Percentiles rank a stretch among this genome's conserved stretches.
phyloP scores from a whole-genome alignment of 129 eudicot genomes.

The Lonicera japonica region DNA sequence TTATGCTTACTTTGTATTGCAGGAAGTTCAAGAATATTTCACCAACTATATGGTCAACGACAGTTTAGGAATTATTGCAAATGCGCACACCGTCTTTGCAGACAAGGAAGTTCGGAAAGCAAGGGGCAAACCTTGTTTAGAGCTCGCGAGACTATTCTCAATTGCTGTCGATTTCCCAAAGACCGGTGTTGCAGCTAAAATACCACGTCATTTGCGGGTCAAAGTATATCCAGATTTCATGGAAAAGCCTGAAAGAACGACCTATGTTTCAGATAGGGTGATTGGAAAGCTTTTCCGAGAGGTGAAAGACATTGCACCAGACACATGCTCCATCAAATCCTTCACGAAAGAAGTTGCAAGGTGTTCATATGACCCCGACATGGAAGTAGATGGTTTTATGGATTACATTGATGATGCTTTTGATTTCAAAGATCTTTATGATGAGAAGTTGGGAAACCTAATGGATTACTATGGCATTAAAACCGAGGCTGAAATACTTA shows the following conservation, averaged over 20 bases:
- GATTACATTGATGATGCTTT: slow-evolving; percentile 50
- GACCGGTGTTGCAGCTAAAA: slow-evolving; percentile 82
- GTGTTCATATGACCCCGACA: slow-evolving; percentile 58
- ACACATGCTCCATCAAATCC: slow-evolving; percentile 21
- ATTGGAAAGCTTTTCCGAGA: slow-evolving; percentile 78
- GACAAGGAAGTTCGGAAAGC: slow-evolving; percentile 51
- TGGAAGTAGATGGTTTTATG: slow-evolving; percentile 61
- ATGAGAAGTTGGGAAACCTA: slow-evolving; percentile 59
- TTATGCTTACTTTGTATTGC: slow-evolving; percentile 6
- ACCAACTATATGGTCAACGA: slow-evolving; percentile 75
- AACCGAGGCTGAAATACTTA: slow-evolving; percentile 78
- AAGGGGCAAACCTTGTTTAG: slow-evolving; percentile 44
- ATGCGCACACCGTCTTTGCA: slow-evolving; percentile 80
- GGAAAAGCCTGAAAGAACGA: slow-evolving; percentile 74
- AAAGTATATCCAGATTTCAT: slow-evolving; percentile 80
- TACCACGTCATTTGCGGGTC: slow-evolving; percentile 55
- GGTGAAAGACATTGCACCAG: slow-evolving; percentile 57
- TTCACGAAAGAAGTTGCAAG: slow-evolving; percentile 69
- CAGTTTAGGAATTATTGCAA: slow-evolving; percentile 75
- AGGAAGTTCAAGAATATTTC: slow-evolving; percentile 79
- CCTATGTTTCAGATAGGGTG: slow-evolving; percentile 48
- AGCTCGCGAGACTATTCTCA: slow-evolving; percentile 64
- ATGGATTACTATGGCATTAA: slow-evolving; percentile 79
- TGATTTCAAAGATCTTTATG: slow-evolving; percentile 58
- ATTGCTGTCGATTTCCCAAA: slow-evolving; percentile 84